Evolutionary conservation across 352 stramenopile genomes (phyloP).

Genomic region (Phytophthora litchii): DNA sequence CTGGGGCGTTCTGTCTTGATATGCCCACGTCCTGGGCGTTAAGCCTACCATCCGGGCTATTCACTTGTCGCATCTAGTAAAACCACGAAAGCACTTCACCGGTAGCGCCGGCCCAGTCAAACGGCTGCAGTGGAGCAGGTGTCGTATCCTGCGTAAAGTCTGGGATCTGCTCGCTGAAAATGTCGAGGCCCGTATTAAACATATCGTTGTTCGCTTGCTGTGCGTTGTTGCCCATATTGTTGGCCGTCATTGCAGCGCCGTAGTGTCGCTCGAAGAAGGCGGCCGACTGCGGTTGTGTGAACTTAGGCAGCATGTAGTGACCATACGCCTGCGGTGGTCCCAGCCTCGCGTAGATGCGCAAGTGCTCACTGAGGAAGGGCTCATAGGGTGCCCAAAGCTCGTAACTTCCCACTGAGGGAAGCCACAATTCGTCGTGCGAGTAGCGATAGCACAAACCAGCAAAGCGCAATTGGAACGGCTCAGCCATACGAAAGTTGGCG

Average conservation of each 20-base stretch:
- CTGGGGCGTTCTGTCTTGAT: conserved; percentile 11
- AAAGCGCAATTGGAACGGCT: conserved; percentile 45
- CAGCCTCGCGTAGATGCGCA: conserved; percentile 32
- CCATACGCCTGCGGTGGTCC: conserved; percentile 31
- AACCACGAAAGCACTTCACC: conserved; percentile 44
- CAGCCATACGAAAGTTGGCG: conserved; percentile 39
- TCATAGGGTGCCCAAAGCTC: conserved; percentile 43
- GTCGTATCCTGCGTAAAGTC: conserved; percentile 35
- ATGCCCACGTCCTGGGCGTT: conserved; percentile 13
- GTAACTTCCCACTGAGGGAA: conserved; percentile 34
- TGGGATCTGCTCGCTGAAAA: conserved; percentile 39
- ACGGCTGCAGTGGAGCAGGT: conserved; percentile 5
- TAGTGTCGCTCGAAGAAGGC: conserved; percentile 40
- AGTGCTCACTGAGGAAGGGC: conserved; percentile 33
- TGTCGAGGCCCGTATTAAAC: conserved; percentile 27
- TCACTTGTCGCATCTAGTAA: conserved; percentile 31
- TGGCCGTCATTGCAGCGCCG: conserved; percentile 13
- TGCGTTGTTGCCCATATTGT: conserved; percentile 14
- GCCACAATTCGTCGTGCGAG: conserved; percentile 41
- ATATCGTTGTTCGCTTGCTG: conserved; percentile 23
- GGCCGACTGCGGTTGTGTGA: conserved; percentile 29
- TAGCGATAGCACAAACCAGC: conserved; percentile 40
- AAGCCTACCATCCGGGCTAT: neutral
- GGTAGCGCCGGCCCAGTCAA: conserved; percentile 30
- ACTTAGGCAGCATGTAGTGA: conserved; percentile 38